Evolutionary conservation across 352 stramenopile genomes (phyloP).

Genomic region (Phytopythium oedochilum): DNA sequence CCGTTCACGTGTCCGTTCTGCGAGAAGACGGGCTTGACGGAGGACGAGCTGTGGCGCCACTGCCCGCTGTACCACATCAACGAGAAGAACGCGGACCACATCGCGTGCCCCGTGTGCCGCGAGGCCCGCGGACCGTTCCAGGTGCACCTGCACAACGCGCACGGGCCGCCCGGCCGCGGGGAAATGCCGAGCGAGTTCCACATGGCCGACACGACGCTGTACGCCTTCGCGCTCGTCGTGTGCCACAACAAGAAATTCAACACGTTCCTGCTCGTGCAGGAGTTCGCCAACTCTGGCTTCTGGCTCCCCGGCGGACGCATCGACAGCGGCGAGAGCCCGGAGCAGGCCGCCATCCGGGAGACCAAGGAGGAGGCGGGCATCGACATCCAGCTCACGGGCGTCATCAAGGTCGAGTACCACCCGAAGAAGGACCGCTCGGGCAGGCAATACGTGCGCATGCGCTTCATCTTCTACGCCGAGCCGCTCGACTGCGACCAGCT

Average conservation of each 20-base stretch:
- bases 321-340: constrained; percentile 73
- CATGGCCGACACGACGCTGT: constrained; percentile 66
- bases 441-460: constrained; percentile 79
- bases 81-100: constrained; percentile 66
- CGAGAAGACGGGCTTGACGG: constrained; percentile 57
- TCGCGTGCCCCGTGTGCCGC: constrained; percentile 73
- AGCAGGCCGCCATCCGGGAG: constrained; percentile 72
- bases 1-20: constrained; percentile 73
- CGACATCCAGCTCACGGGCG: constrained; percentile 68
- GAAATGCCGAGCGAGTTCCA: constrained; percentile 83
- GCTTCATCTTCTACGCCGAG: constrained; percentile 82
- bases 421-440: constrained; percentile 69
- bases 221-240: constrained; percentile 83
- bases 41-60: constrained; percentile 83
- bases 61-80: constrained; percentile 86
- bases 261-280: constrained; percentile 79
- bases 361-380: constrained; percentile 86
- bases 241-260: constrained; percentile 83
- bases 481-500: constrained; percentile 70
- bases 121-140: constrained; percentile 72
- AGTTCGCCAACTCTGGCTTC: constrained; percentile 84
- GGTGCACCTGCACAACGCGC: constrained; percentile 83
- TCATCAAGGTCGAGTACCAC: constrained; percentile 85
- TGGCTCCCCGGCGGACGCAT: constrained; percentile 78
- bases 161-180: constrained; percentile 66